Conservation (phyloP, 2,329 filamentous ascomycete genomes). For the Phaeoacremonium minimum region DNA sequence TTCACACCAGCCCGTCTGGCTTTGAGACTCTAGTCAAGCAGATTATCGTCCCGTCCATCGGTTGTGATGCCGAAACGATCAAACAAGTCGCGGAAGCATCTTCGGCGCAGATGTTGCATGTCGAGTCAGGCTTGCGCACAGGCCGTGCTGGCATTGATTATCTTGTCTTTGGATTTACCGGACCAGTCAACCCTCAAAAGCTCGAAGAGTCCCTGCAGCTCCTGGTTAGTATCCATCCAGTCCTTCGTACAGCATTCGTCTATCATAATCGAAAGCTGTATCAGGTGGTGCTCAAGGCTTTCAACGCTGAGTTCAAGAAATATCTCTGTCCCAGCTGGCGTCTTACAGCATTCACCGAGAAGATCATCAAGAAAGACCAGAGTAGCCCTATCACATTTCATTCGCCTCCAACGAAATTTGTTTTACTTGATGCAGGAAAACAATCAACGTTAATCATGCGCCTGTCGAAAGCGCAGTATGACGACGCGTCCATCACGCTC, state of each 20-base stretch:
- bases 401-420: constrained; percentile 49
- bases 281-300: constrained; percentile 41
- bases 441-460: constrained; percentile 42
- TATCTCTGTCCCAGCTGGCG: constrained; percentile 34
- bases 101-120: constrained; percentile 38
- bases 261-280: constrained; percentile 39
- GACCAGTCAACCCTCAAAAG: too few species aligned
- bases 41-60: too few species aligned
- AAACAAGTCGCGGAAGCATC: constrained; percentile 45
- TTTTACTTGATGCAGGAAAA: constrained; percentile 42
- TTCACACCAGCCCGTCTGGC: too few species aligned
- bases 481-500: constrained; percentile 37
- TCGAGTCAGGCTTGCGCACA: constrained; percentile 42
- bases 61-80: too few species aligned
- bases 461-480: constrained; percentile 44
- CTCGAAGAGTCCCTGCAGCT: constrained; percentile 42
- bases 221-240: constrained; percentile 39
- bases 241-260: constrained; percentile 51
- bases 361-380: constrained; percentile 40
- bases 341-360: constrained; percentile 31
- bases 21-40: too few species aligned
- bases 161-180: constrained; percentile 42
- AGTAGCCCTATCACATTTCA: too few species aligned
- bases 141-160: constrained; percentile 40
- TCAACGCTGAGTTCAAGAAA: constrained; percentile 36